Conservation (phyloP, 306 rosid genomes). For the Purshia tridentata region DNA sequence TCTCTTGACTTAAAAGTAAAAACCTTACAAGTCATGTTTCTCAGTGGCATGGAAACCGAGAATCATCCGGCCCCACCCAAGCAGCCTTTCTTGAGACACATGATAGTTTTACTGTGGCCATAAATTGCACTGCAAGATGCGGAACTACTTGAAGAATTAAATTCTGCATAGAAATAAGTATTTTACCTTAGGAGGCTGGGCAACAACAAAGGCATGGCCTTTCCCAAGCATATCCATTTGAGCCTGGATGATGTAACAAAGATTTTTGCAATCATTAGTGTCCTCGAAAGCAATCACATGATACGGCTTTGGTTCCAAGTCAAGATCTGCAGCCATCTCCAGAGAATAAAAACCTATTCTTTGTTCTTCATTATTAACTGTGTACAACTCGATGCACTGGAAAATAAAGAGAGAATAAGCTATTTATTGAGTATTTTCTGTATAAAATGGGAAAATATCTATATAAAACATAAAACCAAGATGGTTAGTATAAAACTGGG, state of each 20-base stretch:
- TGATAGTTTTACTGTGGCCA: background rate
- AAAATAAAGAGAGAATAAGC: constrained; percentile 24
- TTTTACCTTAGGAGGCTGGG: constrained; percentile 86
- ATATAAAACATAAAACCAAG: background rate
- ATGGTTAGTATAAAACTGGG: background rate
- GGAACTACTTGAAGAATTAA: constrained; percentile 16
- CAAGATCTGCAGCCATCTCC: constrained; percentile 97
- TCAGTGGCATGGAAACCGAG: background rate
- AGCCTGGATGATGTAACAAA: constrained; percentile 85
- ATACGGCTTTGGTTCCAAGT: constrained; percentile 86
- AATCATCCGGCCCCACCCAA: background rate
- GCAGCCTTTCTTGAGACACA: background rate
- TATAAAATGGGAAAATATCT: background rate
- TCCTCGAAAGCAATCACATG: constrained; percentile 91
- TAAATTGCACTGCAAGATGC: constrained; percentile 1
- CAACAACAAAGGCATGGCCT: constrained; percentile 78
- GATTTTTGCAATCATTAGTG: constrained; percentile 76
- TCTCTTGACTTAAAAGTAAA: constrained; percentile 1
- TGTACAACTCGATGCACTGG: constrained; percentile 93
- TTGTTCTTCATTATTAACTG: constrained; percentile 59
- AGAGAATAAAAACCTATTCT: constrained; percentile 82
- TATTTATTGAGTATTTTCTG: constrained; percentile 15
- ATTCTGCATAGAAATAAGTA: constrained; percentile 1
- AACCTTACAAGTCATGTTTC: background rate
- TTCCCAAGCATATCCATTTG: constrained; percentile 83